phyloP scores from a whole-genome alignment of 2,329 filamentous ascomycete species.

The Fusarium beomiforme region DNA sequence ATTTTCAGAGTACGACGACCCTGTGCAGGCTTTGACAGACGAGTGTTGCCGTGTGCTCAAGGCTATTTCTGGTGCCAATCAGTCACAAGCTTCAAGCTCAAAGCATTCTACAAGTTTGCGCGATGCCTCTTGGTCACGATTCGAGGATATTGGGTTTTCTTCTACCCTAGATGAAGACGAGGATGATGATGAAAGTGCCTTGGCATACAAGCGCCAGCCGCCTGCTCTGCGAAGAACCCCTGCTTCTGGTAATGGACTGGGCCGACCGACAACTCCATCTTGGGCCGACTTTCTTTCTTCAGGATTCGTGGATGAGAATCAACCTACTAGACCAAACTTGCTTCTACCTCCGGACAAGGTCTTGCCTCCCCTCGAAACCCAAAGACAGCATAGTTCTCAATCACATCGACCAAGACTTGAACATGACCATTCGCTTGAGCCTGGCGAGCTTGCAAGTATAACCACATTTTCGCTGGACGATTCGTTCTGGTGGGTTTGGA shows the following conservation, averaged over 20 bases:
- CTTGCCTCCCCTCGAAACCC: slow-evolving; percentile 82
- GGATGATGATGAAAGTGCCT: slow-evolving; percentile 66
- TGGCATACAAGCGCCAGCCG: slow-evolving; percentile 51
- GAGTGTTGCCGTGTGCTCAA: slow-evolving; percentile 92
- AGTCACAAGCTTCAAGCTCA: slow-evolving; percentile 77
- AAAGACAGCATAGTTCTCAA: slow-evolving; percentile 84
- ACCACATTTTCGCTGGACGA: slow-evolving; percentile 87
- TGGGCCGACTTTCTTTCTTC: slow-evolving; percentile 98
- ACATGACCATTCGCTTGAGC: slow-evolving; percentile 76
- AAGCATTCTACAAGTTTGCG: slow-evolving; percentile 77
- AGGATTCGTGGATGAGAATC: slow-evolving; percentile 84
- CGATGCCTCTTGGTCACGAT: slow-evolving; percentile 95
- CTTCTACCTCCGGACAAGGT: slow-evolving; percentile 92
- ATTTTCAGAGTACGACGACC: slow-evolving; percentile 90
- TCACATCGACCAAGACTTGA: slow-evolving; percentile 82
- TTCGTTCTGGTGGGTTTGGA: slow-evolving; percentile 99
- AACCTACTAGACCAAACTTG: slow-evolving; percentile 68
- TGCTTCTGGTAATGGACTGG: slow-evolving; percentile 74
- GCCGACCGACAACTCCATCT: slow-evolving; percentile 91
- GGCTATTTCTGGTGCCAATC: slow-evolving; percentile 88
- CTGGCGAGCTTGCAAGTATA: slow-evolving; percentile 94
- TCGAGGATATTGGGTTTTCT: slow-evolving; percentile 93
- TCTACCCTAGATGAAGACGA: slow-evolving; percentile 77
- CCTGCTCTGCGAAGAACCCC: slow-evolving; percentile 71
- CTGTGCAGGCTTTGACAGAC: slow-evolving; percentile 86